Base-by-base conservation (phyloP, 2,329 filamentous ascomycete species). In the Epichloe glyceriae region DNA sequence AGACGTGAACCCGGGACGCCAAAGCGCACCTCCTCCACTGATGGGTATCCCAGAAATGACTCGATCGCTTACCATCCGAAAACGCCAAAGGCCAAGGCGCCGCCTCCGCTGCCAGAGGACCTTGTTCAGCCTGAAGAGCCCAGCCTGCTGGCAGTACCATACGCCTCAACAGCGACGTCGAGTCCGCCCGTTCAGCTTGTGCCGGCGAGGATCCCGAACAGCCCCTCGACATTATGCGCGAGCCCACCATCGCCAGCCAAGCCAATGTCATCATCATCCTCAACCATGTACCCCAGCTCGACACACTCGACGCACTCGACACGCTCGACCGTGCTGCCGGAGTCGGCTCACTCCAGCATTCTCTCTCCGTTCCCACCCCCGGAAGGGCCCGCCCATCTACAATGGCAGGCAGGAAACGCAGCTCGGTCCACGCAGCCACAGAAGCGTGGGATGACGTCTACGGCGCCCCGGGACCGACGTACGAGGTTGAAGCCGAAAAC, bases 241-340 rank as follows among this genome's bases (percentile, higher is more conserved):
- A 42, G n/a, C 5, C 42, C 48, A 4, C 42, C 42, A 17, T 46
- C 12, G 15, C 35, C 41, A 4, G 26, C 11, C 48, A 40, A 40
- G 26, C 20, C 42, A 7, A 20, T 40, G 10, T 45, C 48, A n/a
- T 45, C 48, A 38, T 11, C 34, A n/a, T 15, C 48, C 4, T 50
- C 48, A 8, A 46, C 48, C 34, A 40, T 50, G 22, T 50, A 50
- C 26, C 48, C 48, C n/a, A 43, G 26, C 10, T 50, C 48, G 34
- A 17, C 48, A 22, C 34, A 46, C 10, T 50, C 48, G 34, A 17
- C 48, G 17, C 34, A 46, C 10, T 50, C 48, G 34, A n/a, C 48
- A 22, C 34, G 46, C 41, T 46, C 41, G 34, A 50, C 48, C 4
- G 12, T 50, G 12, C 19, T 33, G 20, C 41, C 48, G 1, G 19